Percentiles rank a stretch among this genome's conserved stretches.
Evolutionary conservation across 306 rosid species (phyloP).

Genomic region (Pyrus betulifolia): DNA sequence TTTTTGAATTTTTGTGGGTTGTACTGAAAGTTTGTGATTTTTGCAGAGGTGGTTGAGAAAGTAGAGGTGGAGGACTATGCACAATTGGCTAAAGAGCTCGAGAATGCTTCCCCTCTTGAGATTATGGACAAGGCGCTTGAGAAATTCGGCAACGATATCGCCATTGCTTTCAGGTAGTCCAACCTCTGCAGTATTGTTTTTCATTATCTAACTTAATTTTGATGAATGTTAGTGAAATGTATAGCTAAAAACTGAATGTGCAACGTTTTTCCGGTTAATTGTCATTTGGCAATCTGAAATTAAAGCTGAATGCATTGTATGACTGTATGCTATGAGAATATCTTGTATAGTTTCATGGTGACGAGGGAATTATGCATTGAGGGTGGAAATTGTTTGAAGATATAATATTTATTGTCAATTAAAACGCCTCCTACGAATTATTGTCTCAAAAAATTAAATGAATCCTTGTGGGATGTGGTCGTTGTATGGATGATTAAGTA

Average conservation of each 20-base stretch:
- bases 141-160: conserved; percentile 66
- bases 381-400: background rate
- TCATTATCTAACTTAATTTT: background rate
- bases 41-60: conserved; percentile 55
- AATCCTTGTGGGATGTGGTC: background rate
- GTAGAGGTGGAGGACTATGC: conserved; percentile 38
- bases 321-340: background rate
- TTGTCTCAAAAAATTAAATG: background rate
- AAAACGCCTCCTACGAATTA: background rate
- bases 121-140: conserved; percentile 71
- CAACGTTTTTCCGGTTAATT: background rate
- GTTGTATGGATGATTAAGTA: background rate
- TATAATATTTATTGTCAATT: background rate
- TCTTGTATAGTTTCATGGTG: background rate
- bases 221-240: background rate
- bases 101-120: conserved; percentile 71
- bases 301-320: background rate
- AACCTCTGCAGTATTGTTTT: background rate
- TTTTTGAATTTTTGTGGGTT: background rate
- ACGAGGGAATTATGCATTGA: background rate
- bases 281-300: background rate
- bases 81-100: conserved; percentile 44
- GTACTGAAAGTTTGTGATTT: background rate
- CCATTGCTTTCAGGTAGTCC: conserved; percentile 79
- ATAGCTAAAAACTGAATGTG: background rate